These are phyloP conservation scores for Neofusicoccum kwambonambiense DNA, from an alignment of 2,329 filamentous ascomycete genomes.

Conservation along the genomic window DNA sequence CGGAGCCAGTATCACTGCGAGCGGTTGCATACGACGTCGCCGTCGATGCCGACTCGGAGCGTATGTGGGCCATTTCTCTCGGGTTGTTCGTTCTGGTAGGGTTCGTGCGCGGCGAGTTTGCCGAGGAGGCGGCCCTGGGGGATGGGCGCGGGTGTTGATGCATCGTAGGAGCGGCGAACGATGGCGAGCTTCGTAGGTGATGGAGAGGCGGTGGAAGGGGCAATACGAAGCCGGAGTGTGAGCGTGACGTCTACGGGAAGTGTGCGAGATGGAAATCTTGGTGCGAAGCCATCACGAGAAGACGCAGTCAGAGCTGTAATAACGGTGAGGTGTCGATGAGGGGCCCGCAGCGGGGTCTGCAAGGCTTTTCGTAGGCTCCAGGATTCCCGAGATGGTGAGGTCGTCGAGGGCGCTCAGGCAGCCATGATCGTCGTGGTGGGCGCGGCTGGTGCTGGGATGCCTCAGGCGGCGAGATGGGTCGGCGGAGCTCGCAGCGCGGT, in stretches of 20 bases:
- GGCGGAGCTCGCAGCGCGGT: not conserved
- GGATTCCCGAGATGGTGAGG: not conserved
- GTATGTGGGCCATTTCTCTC: conserved; percentile 59
- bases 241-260: conserved; percentile 8
- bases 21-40: conserved; percentile 52
- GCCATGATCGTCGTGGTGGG: conserved; percentile 11
- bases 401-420: conserved; percentile 13
- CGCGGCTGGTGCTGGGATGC: conserved; percentile 5
- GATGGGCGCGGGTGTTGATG: conserved; percentile 84
- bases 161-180: conserved; percentile 56
- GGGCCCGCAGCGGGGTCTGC: conserved; percentile 3
- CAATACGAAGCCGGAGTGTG: not conserved
- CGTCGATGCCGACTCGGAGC: conserved; percentile 43
- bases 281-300: conserved; percentile 15
- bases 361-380: conserved; percentile 17
- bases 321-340: not conserved
- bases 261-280: conserved; percentile 12
- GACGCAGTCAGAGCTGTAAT: not conserved
- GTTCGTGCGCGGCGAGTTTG: conserved; percentile 44
- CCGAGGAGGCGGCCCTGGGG: conserved; percentile 59
- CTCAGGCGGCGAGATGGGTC: conserved; percentile 13
- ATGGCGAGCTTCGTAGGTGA: not conserved
- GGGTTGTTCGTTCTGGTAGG: conserved; percentile 69
- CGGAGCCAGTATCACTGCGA: conserved; percentile 16
- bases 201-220: not conserved